Evolutionary conservation across 805 yeast genomes (phyloP).

Genomic region (Hanseniaspora osmophila): DNA sequence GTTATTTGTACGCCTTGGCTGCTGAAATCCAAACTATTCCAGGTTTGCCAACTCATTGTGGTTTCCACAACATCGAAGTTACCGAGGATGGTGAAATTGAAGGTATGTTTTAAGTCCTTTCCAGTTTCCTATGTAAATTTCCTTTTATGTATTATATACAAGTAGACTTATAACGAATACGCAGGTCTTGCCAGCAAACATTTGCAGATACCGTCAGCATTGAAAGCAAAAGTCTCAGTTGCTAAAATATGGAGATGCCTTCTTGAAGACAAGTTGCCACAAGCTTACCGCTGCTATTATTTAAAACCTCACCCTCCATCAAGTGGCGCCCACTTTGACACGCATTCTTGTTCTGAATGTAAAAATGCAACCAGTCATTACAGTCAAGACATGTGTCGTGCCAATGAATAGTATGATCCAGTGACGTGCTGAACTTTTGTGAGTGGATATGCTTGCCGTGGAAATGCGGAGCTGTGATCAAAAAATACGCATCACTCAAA

Average conservation of each 20-base stretch:
- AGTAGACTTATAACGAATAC: no score
- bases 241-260: slow-evolving; percentile 28
- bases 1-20: slow-evolving; percentile 71
- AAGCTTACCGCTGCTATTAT: slow-evolving; percentile 31
- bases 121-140: neutral
- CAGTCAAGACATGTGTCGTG: slow-evolving; percentile 34
- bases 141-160: no score
- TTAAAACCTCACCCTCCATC: slow-evolving; percentile 43
- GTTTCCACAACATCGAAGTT: slow-evolving; percentile 77
- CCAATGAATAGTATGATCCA: slow-evolving; percentile 57
- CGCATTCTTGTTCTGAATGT: slow-evolving; percentile 34
- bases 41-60: slow-evolving; percentile 74
- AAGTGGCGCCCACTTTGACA: slow-evolving; percentile 36
- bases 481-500: slow-evolving; percentile 41
- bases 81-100: slow-evolving; percentile 70
- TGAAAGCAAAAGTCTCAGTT: neutral
- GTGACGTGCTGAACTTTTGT: slow-evolving; percentile 39
- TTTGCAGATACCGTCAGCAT: no score
- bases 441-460: slow-evolving; percentile 32
- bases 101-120: slow-evolving; percentile 42
- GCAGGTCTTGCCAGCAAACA: no score
- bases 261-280: slow-evolving; percentile 55
- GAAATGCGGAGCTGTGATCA: slow-evolving; percentile 38
- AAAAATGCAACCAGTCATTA: slow-evolving; percentile 38
- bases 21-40: slow-evolving; percentile 82